phyloP scores from a whole-genome alignment of 2,329 filamentous ascomycete species.

The Fusarium vanettenii region DNA sequence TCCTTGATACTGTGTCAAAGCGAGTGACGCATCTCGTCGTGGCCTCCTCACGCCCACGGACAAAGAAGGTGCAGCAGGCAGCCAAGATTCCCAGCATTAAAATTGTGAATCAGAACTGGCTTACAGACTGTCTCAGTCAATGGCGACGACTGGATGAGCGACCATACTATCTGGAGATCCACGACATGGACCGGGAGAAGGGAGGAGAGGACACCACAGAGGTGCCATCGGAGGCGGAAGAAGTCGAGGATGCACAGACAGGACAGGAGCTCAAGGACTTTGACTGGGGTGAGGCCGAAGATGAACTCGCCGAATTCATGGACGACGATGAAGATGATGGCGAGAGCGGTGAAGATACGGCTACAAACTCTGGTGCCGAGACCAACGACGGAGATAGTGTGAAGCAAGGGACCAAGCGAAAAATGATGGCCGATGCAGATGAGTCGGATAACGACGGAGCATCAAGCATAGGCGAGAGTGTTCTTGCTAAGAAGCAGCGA shows the following conservation, averaged over 20 bases:
- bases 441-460: constrained; percentile 49
- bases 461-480: constrained; percentile 50
- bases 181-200: constrained; percentile 71
- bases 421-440: constrained; percentile 44
- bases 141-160: constrained; percentile 86
- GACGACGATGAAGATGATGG: constrained; percentile 63
- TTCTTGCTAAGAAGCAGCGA: constrained; percentile 63
- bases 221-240: constrained; percentile 44
- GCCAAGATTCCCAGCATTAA: constrained; percentile 83
- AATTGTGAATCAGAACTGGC: constrained; percentile 93
- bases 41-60: constrained; percentile 77
- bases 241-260: constrained; percentile 46
- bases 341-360: constrained; percentile 34
- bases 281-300: constrained; percentile 73
- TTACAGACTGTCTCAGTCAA: constrained; percentile 83
- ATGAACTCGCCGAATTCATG: constrained; percentile 82
- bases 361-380: constrained; percentile 44
- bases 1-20: constrained; percentile 67
- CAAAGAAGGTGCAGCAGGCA: constrained; percentile 91
- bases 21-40: constrained; percentile 81
- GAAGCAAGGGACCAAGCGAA: constrained; percentile 49
- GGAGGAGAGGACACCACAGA: constrained; percentile 48
- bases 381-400: constrained; percentile 43
- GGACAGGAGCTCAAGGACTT: constrained; percentile 64
- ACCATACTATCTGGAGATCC: constrained; percentile 81